Conservation (phyloP, 2,329 filamentous ascomycete species). For the Clonostachys rhizophaga region DNA sequence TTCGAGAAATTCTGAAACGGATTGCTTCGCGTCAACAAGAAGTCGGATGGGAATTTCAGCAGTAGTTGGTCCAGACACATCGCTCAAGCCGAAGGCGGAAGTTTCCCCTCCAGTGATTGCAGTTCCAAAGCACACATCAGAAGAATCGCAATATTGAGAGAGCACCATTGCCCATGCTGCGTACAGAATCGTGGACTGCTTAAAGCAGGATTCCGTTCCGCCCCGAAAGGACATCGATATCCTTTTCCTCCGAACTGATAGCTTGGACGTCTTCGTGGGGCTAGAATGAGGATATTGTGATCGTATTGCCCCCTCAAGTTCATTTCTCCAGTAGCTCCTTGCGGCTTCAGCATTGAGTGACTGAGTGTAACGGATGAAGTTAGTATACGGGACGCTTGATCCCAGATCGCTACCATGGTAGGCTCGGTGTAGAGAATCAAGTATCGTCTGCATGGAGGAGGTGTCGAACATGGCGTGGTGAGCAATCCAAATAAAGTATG, state of each 20-base stretch:
- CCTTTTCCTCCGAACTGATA: not conserved
- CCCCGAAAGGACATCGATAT: not conserved
- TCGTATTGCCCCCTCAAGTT: slow-evolving; percentile 1
- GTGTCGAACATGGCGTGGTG: slow-evolving; percentile 12
- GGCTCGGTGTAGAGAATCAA: not conserved
- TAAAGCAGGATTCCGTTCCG: not conserved
- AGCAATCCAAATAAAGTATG: slow-evolving; percentile 7
- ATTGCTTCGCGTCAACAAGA: slow-evolving; percentile 1
- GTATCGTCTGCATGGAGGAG: slow-evolving; percentile 5
- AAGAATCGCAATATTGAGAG: slow-evolving; percentile 19
- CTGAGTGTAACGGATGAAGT: not conserved
- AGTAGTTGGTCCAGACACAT: slow-evolving; percentile 8
- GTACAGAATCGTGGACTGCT: slow-evolving; percentile 7
- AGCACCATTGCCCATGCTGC: slow-evolving; percentile 3
- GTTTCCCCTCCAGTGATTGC: slow-evolving; percentile 10
- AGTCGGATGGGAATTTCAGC: slow-evolving; percentile 7
- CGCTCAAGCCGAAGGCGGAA: slow-evolving; percentile 3
- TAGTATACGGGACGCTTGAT: not conserved
- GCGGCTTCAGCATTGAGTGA: not conserved
- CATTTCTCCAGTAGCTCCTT: not conserved
- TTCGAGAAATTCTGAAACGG: slow-evolving; percentile 4
- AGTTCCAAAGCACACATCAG: slow-evolving; percentile 16
- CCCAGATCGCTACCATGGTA: slow-evolving; percentile 8
- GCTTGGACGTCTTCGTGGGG: not conserved
- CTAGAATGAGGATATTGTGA: slow-evolving; percentile 2